Conservation (phyloP, 164 flowering plant genomes). For the Warburgia ugandensis region DNA sequence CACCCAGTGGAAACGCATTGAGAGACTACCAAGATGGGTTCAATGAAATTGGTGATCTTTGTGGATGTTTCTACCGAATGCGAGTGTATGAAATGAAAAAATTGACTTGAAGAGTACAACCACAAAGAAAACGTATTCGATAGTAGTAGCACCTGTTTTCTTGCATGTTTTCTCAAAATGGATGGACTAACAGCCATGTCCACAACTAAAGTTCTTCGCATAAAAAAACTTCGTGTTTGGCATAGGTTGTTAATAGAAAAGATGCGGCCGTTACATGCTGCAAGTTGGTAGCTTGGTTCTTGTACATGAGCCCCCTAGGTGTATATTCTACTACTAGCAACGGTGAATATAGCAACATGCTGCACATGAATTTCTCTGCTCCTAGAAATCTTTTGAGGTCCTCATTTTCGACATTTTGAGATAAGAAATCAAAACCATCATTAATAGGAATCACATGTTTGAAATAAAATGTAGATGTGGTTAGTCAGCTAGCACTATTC, state of each 20-base stretch:
- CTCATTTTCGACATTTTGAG: conserved; percentile 43
- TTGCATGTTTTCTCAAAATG: conserved; percentile 41
- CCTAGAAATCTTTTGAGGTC: conserved; percentile 33
- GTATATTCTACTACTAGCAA: conserved; percentile 63
- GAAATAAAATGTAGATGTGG: too few relatives aligned
- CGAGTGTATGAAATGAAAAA: too few relatives aligned
- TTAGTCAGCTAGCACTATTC: too few relatives aligned
- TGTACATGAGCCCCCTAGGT: conserved; percentile 74
- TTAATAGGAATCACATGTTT: too few relatives aligned
- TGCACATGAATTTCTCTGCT: conserved; percentile 73
- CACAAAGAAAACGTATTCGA: too few relatives aligned
- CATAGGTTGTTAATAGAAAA: conserved; percentile 62
- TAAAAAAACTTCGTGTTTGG: conserved; percentile 53
- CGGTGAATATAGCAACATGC: conserved; percentile 78
- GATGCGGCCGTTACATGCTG: conserved; percentile 86
- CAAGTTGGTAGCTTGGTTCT: conserved; percentile 56
- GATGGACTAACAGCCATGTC: conserved; percentile 33
- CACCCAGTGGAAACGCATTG: too few relatives aligned
- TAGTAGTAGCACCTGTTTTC: too few relatives aligned
- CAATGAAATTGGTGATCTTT: too few relatives aligned
- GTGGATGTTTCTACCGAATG: too few relatives aligned
- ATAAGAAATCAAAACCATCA: too few relatives aligned
- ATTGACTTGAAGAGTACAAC: too few relatives aligned
- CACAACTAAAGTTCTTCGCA: conserved; percentile 60
- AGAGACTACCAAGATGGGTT: too few relatives aligned